Evolutionary conservation across 2,329 filamentous ascomycete genomes (phyloP).

Genomic region (Curvularia sp.): DNA sequence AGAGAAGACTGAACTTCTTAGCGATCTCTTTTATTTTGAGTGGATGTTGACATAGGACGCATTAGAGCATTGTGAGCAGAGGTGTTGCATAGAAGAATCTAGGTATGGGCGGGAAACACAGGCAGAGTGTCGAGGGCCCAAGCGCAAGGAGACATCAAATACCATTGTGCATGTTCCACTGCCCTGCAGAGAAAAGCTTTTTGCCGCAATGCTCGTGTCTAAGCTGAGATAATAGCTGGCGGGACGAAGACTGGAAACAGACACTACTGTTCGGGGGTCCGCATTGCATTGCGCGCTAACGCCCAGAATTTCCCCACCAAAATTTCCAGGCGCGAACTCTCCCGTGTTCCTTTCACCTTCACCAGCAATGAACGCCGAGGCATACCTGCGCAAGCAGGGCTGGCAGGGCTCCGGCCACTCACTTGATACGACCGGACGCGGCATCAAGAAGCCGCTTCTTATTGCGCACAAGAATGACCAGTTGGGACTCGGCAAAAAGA

Average conservation of each 20-base stretch:
- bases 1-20: not conserved
- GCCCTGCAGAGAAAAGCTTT: not conserved
- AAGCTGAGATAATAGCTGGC: not conserved
- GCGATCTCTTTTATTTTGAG: not conserved
- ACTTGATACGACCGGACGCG: conserved; percentile 77
- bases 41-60: not conserved
- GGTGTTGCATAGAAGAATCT: not conserved
- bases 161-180: not conserved
- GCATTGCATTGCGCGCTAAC: conserved; percentile 13
- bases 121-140: not conserved
- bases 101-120: not conserved
- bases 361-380: conserved; percentile 77
- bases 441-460: conserved; percentile 82
- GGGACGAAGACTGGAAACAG: not conserved
- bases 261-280: conserved; percentile 12
- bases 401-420: conserved; percentile 91
- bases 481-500: conserved; percentile 81
- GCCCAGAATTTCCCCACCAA: conserved; percentile 26
- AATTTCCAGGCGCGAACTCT: conserved; percentile 24
- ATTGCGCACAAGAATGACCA: conserved; percentile 83
- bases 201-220: not conserved
- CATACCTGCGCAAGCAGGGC: conserved; percentile 82
- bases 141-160: not conserved
- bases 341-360: conserved; percentile 10
- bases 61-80: not conserved